Evolutionary conservation across 164 flowering plant species (phyloP).

Genomic region (Stephania japonica): DNA sequence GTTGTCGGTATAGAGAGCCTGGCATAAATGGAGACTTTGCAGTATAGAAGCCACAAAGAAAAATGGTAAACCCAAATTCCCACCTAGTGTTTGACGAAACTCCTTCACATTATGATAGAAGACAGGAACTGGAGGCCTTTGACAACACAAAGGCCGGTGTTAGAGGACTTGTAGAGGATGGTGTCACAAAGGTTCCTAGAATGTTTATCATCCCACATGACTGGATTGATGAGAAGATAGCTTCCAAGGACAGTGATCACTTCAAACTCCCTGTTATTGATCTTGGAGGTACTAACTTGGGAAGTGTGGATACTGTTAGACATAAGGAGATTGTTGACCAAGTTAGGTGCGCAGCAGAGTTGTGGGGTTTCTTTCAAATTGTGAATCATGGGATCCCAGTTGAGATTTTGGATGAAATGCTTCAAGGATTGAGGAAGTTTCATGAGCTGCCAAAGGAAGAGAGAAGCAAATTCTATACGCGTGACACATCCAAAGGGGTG

Average conservation of each 20-base stretch:
- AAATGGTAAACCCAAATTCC: background rate
- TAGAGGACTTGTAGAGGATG: conserved; percentile 26
- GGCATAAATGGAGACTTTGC: too few species aligned
- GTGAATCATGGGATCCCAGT: conserved; percentile 19
- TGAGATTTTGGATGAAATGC: conserved; percentile 15
- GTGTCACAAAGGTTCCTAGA: conserved; percentile 17
- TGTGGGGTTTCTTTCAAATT: conserved; percentile 21
- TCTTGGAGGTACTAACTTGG: conserved; percentile 3
- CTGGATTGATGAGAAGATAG: background rate
- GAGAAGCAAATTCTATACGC: background rate
- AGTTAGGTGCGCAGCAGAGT: conserved; percentile 12
- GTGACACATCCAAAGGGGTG: background rate
- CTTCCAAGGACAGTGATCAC: background rate
- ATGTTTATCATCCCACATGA: conserved; percentile 24
- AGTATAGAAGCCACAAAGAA: background rate
- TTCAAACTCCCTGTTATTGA: conserved; percentile 17
- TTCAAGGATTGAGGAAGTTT: conserved; percentile 8
- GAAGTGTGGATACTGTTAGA: background rate
- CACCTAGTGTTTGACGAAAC: background rate
- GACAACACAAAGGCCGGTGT: conserved; percentile 29
- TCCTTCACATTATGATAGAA: conserved; percentile 5
- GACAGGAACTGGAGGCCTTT: conserved; percentile 20
- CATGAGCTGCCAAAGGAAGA: conserved; percentile 17
- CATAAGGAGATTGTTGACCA: background rate
- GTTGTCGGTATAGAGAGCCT: too few species aligned